Evolutionary conservation across 2,329 filamentous ascomycete species (phyloP).

Genomic region (Penicillium nordicum): DNA sequence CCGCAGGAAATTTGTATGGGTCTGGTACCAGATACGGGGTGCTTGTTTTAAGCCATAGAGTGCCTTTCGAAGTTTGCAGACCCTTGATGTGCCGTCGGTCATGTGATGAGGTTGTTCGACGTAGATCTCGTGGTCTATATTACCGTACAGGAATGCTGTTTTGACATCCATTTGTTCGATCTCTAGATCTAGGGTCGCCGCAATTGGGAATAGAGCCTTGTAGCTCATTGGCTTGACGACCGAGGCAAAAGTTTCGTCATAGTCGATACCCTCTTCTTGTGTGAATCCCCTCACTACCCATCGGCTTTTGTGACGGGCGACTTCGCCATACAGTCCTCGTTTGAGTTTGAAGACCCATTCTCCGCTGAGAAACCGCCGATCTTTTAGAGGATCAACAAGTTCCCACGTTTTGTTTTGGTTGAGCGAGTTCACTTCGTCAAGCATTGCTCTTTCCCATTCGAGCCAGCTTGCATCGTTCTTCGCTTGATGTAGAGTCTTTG

Average conservation of each 20-base stretch:
- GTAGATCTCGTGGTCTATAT: constrained; percentile 11
- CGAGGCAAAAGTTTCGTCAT: constrained; percentile 27
- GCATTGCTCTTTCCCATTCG: no score
- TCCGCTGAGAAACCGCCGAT: no score
- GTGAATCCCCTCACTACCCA: constrained; percentile 26
- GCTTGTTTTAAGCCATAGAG: not conserved
- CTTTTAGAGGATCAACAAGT: no score
- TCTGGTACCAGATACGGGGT: not conserved
- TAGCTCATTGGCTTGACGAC: constrained; percentile 19
- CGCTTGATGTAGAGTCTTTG: no score
- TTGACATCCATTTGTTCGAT: constrained; percentile 34
- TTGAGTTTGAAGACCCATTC: not conserved
- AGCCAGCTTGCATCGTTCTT: no score
- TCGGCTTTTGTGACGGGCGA: constrained; percentile 24
- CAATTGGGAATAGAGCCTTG: constrained; percentile 26
- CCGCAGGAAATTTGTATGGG: not conserved
- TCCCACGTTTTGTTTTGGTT: no score
- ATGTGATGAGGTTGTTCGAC: constrained; percentile 5
- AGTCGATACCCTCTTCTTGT: constrained; percentile 27
- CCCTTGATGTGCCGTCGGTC: not conserved
- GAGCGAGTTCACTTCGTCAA: no score
- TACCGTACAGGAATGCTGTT: constrained; percentile 23
- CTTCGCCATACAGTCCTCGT: constrained; percentile 13
- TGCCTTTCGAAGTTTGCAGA: constrained; percentile 5
- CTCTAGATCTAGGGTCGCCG: constrained; percentile 15